phyloP scores from a whole-genome alignment of 805 yeast species.

The Suhomyces xylopsoci region DNA sequence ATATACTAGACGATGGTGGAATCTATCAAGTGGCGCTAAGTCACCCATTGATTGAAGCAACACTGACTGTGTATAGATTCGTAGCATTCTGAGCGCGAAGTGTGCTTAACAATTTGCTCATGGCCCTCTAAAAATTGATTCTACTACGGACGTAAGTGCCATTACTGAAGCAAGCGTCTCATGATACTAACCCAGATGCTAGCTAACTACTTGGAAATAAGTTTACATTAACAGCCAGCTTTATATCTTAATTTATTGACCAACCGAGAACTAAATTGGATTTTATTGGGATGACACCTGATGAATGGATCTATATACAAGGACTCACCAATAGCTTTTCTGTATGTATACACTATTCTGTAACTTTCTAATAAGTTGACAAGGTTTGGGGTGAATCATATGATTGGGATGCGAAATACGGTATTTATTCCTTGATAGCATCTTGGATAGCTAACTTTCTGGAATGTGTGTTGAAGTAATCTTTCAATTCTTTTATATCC shows the following conservation, averaged over 20 bases:
- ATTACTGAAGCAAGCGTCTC: neutral
- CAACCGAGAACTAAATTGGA: slow-evolving; percentile 1
- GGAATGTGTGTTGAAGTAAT: slow-evolving; percentile 75
- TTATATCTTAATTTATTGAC: neutral
- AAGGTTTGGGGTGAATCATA: neutral
- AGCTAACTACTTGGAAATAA: neutral
- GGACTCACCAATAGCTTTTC: neutral
- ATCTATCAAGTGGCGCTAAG: neutral
- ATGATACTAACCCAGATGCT: neutral
- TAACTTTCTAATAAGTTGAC: neutral
- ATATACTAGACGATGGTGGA: too few species aligned
- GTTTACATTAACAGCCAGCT: neutral
- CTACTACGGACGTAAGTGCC: neutral
- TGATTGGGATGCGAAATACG: slow-evolving; percentile 1
- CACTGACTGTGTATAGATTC: neutral
- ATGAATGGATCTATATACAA: slow-evolving; percentile 1
- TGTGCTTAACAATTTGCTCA: neutral
- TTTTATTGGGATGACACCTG: neutral
- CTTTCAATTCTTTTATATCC: slow-evolving; percentile 66
- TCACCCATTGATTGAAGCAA: neutral
- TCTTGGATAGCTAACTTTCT: slow-evolving; percentile 74
- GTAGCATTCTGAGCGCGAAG: neutral
- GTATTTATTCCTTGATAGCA: slow-evolving; percentile 42
- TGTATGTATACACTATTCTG: too few species aligned
- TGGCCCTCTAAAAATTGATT: neutral